A percentile compares a stretch with the other conserved stretches of the same genome.
These are phyloP conservation scores for Penicillium odoratum DNA, from an alignment of 495 filamentous ascomycete genomes.

Conservation along the genomic window DNA sequence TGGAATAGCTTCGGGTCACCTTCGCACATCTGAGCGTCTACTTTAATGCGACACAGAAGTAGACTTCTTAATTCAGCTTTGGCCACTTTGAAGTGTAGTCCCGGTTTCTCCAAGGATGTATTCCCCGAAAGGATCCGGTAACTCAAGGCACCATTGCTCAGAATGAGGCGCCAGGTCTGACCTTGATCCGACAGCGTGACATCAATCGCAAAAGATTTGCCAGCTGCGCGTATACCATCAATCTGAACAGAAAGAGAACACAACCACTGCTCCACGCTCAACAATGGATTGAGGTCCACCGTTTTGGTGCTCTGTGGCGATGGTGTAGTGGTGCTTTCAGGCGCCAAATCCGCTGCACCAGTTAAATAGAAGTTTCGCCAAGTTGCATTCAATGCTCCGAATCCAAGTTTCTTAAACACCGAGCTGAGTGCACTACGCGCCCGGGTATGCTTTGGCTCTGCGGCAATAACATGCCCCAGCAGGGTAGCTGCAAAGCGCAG, in stretches of 20 bases:
- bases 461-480: background rate
- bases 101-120: background rate
- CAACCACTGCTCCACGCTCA: background rate
- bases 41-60: background rate
- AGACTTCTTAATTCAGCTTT: background rate
- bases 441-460: conserved; percentile 3
- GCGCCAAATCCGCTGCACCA: conserved; percentile 13
- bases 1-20: background rate
- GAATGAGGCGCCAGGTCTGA: conserved; percentile 15
- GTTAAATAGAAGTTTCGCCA: conserved; percentile 29
- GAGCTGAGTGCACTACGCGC: conserved; percentile 7
- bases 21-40: background rate
- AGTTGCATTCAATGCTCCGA: conserved; percentile 22
- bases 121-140: background rate
- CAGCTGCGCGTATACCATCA: conserved; percentile 16
- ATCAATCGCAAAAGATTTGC: conserved; percentile 13
- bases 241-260: conserved; percentile 8
- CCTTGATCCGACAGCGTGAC: conserved; percentile 6
- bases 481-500: background rate
- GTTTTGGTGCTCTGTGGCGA: conserved; percentile 8
- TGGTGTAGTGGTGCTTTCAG: background rate
- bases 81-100: background rate
- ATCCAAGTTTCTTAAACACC: conserved; percentile 26
- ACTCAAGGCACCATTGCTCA: conserved; percentile 22
- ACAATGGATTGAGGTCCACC: conserved; percentile 7